Evolutionary conservation across 1,139 yeast species (phyloP).

Genomic region (Geotrichum fermentans): DNA sequence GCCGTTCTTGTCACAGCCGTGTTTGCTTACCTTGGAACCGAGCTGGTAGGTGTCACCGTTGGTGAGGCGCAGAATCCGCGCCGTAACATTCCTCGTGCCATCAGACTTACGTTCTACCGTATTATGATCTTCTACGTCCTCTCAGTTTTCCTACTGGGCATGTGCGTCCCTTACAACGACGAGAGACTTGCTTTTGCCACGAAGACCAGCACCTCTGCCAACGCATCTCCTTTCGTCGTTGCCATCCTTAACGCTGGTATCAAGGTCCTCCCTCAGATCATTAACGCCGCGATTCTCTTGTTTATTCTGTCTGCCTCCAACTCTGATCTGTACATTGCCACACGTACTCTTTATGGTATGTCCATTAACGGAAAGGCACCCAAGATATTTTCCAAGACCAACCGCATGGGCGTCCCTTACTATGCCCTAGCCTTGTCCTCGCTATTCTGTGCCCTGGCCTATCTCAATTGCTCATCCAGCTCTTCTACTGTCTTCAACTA

Average conservation of each 20-base stretch:
- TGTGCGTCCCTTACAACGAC: constrained; percentile 43
- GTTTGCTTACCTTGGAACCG: constrained; percentile 68
- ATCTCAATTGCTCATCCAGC: constrained; percentile 53
- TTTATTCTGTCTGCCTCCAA: constrained; percentile 71
- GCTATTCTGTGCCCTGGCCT: constrained; percentile 53
- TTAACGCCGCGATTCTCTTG: constrained; percentile 63
- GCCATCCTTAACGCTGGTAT: constrained; percentile 60
- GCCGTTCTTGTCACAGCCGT: constrained; percentile 50
- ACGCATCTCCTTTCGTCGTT: constrained; percentile 69
- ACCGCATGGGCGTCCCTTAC: constrained; percentile 62
- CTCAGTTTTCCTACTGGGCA: constrained; percentile 48
- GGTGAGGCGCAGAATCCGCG: constrained; percentile 79
- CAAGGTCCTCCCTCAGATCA: constrained; percentile 55
- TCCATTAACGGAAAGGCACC: constrained; percentile 65
- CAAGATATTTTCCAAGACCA: constrained; percentile 51
- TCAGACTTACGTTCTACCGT: constrained; percentile 65
- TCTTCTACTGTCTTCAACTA: constrained; percentile 58
- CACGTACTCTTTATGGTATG: constrained; percentile 62
- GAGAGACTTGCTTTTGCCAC: constrained; percentile 33
- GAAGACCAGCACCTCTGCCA: constrained; percentile 44
- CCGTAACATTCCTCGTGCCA: constrained; percentile 70
- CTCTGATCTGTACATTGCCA: constrained; percentile 65
- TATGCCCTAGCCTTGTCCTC: constrained; percentile 45
- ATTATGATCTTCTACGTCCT: constrained; percentile 46
- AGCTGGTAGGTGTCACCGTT: constrained; percentile 68